phyloP scores from a whole-genome alignment of 192 early-diverging fungal genomes.

The Coemansia sp. region DNA sequence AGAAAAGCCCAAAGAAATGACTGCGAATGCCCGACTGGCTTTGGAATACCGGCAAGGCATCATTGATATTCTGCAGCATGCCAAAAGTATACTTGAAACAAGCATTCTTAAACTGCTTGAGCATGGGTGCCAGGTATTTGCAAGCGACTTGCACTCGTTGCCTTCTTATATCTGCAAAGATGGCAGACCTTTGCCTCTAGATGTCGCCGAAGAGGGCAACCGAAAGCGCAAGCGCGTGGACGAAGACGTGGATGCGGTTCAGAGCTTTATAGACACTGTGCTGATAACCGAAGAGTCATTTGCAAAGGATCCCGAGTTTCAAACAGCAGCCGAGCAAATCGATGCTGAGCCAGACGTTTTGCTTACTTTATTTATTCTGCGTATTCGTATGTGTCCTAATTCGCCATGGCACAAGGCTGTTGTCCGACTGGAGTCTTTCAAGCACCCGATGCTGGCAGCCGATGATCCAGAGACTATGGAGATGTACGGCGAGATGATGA shows the following conservation, averaged over 20 bases:
- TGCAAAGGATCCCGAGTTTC: constrained; percentile 20
- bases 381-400: not conserved
- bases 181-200: not conserved
- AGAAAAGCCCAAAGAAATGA: not conserved
- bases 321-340: constrained; percentile 19
- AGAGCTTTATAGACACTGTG: constrained; percentile 12
- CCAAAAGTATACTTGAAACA: constrained; percentile 6
- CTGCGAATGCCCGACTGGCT: constrained; percentile 46
- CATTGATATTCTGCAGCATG: constrained; percentile 16
- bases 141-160: constrained; percentile 8
- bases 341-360: constrained; percentile 29
- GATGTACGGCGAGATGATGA: constrained; percentile 24
- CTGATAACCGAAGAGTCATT: constrained; percentile 31
- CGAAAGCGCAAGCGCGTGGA: not conserved
- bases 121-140: constrained; percentile 10
- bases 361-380: constrained; percentile 32
- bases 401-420: constrained; percentile 27
- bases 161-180: constrained; percentile 14
- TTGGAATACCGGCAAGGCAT: constrained; percentile 54
- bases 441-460: constrained; percentile 29
- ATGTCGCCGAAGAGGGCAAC: not conserved
- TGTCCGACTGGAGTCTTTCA: constrained; percentile 21
- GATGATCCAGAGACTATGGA: constrained; percentile 3
- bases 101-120: constrained; percentile 10
- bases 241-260: not conserved